Evolutionary conservation across 768 basidiomycete species (phyloP).

Genomic region (Serpula lacrymans): DNA sequence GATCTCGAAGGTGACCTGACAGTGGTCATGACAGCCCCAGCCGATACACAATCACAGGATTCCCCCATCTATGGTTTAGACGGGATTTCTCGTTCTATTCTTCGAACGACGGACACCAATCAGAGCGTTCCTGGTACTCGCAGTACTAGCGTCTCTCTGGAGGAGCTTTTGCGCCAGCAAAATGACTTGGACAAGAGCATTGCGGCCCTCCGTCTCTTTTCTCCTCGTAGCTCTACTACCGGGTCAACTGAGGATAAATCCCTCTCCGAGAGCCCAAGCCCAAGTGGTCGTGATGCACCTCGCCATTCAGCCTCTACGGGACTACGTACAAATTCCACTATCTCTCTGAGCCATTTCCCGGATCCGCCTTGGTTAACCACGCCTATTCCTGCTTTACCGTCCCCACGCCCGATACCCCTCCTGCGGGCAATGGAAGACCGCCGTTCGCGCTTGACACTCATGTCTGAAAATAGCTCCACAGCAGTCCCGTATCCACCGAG

Average conservation of each 20-base stretch:
- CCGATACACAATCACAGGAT: conserved; percentile 17
- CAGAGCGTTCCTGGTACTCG: conserved; percentile 9
- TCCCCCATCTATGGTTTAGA: conserved; percentile 47
- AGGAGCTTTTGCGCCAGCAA: conserved; percentile 57
- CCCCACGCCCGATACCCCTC: conserved; percentile 9
- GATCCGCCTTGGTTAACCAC: conserved; percentile 45
- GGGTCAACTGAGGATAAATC: conserved; percentile 22
- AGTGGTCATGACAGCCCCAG: neutral
- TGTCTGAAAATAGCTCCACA: conserved; percentile 7
- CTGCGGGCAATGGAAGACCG: conserved; percentile 20
- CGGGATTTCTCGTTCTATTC: conserved; percentile 26
- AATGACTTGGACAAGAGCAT: conserved; percentile 64
- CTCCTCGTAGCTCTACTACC: conserved; percentile 15
- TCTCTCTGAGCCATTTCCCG: conserved; percentile 72
- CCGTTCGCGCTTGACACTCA: conserved; percentile 13
- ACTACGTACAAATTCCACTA: conserved; percentile 39
- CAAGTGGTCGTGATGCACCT: conserved; percentile 8
- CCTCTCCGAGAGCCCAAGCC: conserved; percentile 31
- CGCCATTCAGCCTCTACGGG: conserved; percentile 21
- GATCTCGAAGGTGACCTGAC: neutral
- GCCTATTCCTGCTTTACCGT: conserved; percentile 14
- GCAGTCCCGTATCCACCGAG: conserved; percentile 13
- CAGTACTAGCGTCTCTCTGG: conserved; percentile 36
- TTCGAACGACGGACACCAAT: conserved; percentile 7
- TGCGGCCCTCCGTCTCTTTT: conserved; percentile 49